phyloP scores from a whole-genome alignment of 768 basidiomycete species.

The Lyophyllum semitale region DNA sequence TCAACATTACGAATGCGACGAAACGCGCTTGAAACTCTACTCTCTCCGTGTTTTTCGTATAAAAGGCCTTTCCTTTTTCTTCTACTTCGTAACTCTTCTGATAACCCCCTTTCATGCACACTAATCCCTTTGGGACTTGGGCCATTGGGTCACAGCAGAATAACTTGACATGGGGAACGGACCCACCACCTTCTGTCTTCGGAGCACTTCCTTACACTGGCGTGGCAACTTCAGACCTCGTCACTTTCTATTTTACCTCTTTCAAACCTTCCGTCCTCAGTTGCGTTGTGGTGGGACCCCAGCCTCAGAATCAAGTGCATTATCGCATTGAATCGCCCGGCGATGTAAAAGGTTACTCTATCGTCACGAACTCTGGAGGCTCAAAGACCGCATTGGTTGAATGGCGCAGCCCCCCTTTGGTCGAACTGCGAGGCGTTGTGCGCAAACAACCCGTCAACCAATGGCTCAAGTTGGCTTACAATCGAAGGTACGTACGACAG shows the following conservation, averaged over 20 bases:
- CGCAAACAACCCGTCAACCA: constrained; percentile 45
- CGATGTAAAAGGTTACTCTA: constrained; percentile 49
- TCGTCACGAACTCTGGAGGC: constrained; percentile 49
- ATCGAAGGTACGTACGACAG: constrained; percentile 32
- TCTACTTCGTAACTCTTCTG: too few species aligned
- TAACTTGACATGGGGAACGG: too few species aligned
- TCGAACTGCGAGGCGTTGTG: constrained; percentile 55
- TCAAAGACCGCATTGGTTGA: constrained; percentile 54
- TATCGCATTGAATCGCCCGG: constrained; percentile 53
- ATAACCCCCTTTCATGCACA: too few species aligned
- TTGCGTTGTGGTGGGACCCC: constrained; percentile 52
- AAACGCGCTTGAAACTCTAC: too few species aligned
- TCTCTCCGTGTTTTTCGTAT: too few species aligned
- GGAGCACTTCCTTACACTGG: constrained; percentile 61
- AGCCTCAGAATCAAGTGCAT: constrained; percentile 44
- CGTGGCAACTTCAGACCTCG: constrained; percentile 30
- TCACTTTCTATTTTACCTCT: constrained; percentile 49
- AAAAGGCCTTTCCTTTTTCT: background rate
- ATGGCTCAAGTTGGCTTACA: constrained; percentile 55
- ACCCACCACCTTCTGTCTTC: constrained; percentile 48
- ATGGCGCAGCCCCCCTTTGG: constrained; percentile 48
- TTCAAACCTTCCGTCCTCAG: constrained; percentile 55
- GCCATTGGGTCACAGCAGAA: background rate
- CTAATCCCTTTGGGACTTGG: constrained; percentile 6
- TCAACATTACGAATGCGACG: too few species aligned